Evolutionary conservation across 1,284 basidiomycete genomes (phyloP), one percentile per base, ranked within the genome.

Genomic region (Cutaneotrichosporon cyanovorans): DNA sequence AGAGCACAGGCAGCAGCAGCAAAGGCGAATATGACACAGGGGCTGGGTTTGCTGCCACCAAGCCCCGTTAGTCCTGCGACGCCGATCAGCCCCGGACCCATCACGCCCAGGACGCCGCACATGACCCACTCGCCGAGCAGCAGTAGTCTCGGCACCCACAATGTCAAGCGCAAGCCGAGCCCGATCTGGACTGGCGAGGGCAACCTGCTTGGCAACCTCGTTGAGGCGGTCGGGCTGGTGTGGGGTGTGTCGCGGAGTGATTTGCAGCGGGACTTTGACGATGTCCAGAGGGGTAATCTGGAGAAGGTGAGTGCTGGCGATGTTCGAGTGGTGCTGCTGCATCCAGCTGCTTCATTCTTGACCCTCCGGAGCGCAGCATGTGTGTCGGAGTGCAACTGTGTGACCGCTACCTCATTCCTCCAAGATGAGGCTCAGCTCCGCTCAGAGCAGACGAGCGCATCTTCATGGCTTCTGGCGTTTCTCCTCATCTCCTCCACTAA

Each of bases 251-350:
- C 52, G 9, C 45, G 42, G 5, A 60, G 60, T 3, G 49, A 46
- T 8, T 37, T 70, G 22, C 58, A 60, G 25, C 50, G 50, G n/a
- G 68, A 72, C 51, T 50, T 62, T 2, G 43, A 52, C 18, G 50
- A 50, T n/a, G 53, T 68, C 22, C 57, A 53, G 40, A 43, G 53
- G 11, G 30, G 60, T 5, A 34, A 55, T 9, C 40, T 69, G 14
- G 67, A 69, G 21, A 63, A 65, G 53, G 66, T 63, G 32, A 44
- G 62, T 51, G n/a, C 15, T n/a, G n/a, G n/a, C n/a, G n/a, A n/a
- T n/a, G n/a, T n/a, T n/a, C n/a, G n/a, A n/a, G n/a, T n/a, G n/a
- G n/a, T n/a, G n/a, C n/a, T n/a, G n/a, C n/a, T n/a, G n/a, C n/a
- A n/a, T n/a, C n/a, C n/a, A n/a, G n/a, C n/a, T n/a, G n/a, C n/a